These are phyloP conservation scores for Platismatia glauca DNA, from an alignment of 495 filamentous ascomycete genomes.

Conservation along the genomic window DNA sequence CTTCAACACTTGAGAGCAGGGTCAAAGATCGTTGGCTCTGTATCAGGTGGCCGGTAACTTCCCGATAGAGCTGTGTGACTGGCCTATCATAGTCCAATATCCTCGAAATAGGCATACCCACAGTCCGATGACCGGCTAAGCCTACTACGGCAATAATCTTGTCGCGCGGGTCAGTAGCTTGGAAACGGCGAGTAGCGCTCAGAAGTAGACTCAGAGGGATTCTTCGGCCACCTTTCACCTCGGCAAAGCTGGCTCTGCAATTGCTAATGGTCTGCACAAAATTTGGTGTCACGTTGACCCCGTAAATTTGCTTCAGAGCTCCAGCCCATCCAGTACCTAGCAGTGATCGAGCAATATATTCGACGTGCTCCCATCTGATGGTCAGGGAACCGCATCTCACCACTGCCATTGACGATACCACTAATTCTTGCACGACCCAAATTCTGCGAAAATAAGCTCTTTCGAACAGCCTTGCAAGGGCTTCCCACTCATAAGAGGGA, in stretches of 20 bases:
- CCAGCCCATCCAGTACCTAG: conserved; percentile 4
- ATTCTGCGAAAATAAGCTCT: conserved; percentile 4
- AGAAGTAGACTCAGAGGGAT: conserved; percentile 4
- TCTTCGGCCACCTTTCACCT: conserved; percentile 1
- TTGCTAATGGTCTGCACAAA: conserved; percentile 12
- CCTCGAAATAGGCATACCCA: not conserved
- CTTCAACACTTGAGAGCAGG: conserved; percentile 10
- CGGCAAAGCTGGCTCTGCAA: conserved; percentile 1
- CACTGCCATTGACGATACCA: conserved; percentile 1
- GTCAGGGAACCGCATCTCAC: conserved; percentile 2
- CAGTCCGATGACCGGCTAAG: not conserved
- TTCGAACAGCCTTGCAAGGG: conserved; percentile 6
- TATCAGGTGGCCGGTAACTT: conserved; percentile 10
- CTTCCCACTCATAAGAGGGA: conserved; percentile 10
- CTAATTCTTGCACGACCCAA: conserved; percentile 8
- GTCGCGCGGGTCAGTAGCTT: conserved; percentile 25
- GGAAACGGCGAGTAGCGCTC: conserved; percentile 12
- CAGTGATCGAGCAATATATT: conserved; percentile 10
- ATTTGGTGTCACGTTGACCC: conserved; percentile 1
- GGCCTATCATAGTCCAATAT: conserved; percentile 11
- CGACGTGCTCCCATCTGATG: conserved; percentile 5
- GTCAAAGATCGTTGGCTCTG: not conserved
- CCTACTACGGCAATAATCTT: conserved; percentile 28
- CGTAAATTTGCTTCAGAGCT: conserved; percentile 9
- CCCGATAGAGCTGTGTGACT: conserved; percentile 8